Evolutionary conservation across 805 yeast genomes (phyloP).

Genomic region (Candida sithepensis): DNA sequence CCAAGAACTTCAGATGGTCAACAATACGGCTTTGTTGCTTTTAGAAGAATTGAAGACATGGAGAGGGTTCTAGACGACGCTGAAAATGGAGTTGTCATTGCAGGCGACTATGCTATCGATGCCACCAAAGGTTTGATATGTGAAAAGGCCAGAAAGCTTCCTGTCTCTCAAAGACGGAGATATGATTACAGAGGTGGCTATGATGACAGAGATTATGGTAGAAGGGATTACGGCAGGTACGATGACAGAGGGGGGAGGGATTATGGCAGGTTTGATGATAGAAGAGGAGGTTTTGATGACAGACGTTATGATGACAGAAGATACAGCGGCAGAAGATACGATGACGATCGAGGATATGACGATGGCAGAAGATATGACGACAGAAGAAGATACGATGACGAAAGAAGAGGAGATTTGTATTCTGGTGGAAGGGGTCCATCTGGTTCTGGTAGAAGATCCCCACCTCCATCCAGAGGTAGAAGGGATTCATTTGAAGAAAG

Average conservation of each 20-base stretch:
- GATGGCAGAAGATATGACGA: conserved; percentile 10
- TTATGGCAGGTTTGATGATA: neutral
- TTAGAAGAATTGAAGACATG: conserved; percentile 47
- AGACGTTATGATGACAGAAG: neutral
- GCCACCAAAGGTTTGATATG: conserved; percentile 40
- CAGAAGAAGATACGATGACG: conserved; percentile 1
- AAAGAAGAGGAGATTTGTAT: neutral
- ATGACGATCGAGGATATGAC: conserved; percentile 16
- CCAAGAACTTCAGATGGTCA: conserved; percentile 56
- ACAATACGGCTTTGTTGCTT: conserved; percentile 64
- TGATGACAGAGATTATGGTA: conserved; percentile 15
- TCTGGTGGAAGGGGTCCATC: neutral
- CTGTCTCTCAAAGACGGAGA: conserved; percentile 27
- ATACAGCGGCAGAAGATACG: conserved; percentile 10
- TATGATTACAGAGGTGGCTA: conserved; percentile 13
- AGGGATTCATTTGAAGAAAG: neutral
- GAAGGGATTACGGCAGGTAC: conserved; percentile 14
- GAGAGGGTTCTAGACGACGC: conserved; percentile 47
- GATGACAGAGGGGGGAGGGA: conserved; percentile 14
- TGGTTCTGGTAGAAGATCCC: neutral
- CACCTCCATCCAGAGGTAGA: neutral
- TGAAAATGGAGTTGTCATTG: conserved; percentile 30
- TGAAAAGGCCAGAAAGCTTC: conserved; percentile 55
- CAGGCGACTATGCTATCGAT: conserved; percentile 37
- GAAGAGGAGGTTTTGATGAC: conserved; percentile 13